A percentile compares a stretch with the other conserved stretches of the same genome.
These are phyloP conservation scores for Malassezia dermatis DNA, from an alignment of 1,284 basidiomycete species.

Conservation along the genomic window DNA sequence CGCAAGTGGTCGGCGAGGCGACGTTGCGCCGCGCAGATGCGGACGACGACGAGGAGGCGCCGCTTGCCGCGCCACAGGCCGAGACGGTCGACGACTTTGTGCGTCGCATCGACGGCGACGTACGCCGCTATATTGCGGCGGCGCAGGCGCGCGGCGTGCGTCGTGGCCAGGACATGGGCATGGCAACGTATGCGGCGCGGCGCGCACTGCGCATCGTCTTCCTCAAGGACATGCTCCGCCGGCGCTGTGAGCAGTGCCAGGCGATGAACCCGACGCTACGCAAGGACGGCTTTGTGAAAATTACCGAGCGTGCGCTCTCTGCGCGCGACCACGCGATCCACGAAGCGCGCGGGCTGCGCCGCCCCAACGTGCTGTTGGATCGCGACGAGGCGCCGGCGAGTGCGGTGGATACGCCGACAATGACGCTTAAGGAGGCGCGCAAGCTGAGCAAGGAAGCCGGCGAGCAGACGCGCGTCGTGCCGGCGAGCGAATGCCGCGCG, in stretches of 20 bases:
- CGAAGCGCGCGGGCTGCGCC: constrained; percentile 53
- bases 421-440: constrained; percentile 33
- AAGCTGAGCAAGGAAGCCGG: constrained; percentile 33
- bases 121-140: constrained; percentile 62
- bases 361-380: constrained; percentile 21
- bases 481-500: constrained; percentile 81
- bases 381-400: constrained; percentile 49
- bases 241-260: constrained; percentile 62
- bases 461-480: constrained; percentile 66
- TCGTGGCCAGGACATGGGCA: constrained; percentile 49
- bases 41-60: constrained; percentile 36
- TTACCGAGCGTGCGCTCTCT: constrained; percentile 83
- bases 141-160: constrained; percentile 53
- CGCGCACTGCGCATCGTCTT: constrained; percentile 76
- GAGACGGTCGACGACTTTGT: constrained; percentile 45
- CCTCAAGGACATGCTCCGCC: constrained; percentile 61
- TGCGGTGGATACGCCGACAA: constrained; percentile 53
- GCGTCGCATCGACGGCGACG: constrained; percentile 31
- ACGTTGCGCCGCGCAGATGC: constrained; percentile 20
- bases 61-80: constrained; percentile 20
- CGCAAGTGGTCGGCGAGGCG: constrained; percentile 61
- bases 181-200: constrained; percentile 61
- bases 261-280: constrained; percentile 77
- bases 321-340: constrained; percentile 66
- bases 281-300: constrained; percentile 86